Base-by-base conservation (phyloP, 2,329 filamentous ascomycete genomes). In the Arachnomyces sp. region DNA sequence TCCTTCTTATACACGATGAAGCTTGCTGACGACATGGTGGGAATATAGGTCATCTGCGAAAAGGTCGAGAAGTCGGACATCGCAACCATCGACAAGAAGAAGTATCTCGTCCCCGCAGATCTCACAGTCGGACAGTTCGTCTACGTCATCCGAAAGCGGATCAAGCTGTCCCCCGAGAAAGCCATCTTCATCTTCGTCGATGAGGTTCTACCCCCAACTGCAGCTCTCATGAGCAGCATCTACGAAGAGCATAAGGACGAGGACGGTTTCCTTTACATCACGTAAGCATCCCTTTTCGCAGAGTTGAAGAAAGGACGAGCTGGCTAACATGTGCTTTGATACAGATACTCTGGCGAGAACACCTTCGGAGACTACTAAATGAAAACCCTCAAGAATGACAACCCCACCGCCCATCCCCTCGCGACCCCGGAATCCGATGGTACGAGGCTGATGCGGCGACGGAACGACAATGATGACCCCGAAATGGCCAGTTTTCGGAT, bases 141-240 rank as follows among this genome's bases (percentile, higher is more conserved):
- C 72, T 98, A 98, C 70, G 92, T 98, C 51, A 98, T 98, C 71
- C 88, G 92, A 66, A 98, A 98, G 79, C 84, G 92, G 61, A 98
- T 98, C 73, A 98, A 98, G 86, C 79, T 98, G 54, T 94, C 88
- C 40, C 92, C 92, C 25, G 92, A 98, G 75, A 98, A 98, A 79
- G 92, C 92, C 64, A 98, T 98, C 73, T 98, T 98, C 77, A 96
- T 98, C 77, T 98, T 96, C 71, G 92, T 98, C 60, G 90, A 96
- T 65, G 92, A 96, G 71, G 90, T 95, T 38, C 77, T 98, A 42
- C 92, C 92, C 38, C 92, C 92, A 2, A 96, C 92, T 7, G 92
- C 92, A 44, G 92, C 92, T 44, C 79, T 98, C 39, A 98, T 98
- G 92, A 94, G 88, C 74, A 93, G 85, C 67, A 96, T 98, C 71